Evolutionary conservation across 2,329 filamentous ascomycete genomes (phyloP).

Genomic region (Fusarium transvaalense): DNA sequence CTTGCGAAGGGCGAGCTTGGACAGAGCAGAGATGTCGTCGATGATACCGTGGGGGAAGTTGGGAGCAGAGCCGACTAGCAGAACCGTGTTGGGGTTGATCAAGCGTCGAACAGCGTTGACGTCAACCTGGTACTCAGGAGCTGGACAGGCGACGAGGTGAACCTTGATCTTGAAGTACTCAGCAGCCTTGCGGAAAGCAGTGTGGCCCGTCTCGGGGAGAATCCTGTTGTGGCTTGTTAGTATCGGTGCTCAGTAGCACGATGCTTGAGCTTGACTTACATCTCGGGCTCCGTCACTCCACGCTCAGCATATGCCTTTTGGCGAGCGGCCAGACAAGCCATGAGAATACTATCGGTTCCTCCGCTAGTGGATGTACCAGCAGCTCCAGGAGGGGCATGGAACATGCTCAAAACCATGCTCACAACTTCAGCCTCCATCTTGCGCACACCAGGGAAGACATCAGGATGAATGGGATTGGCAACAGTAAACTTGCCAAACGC

Average conservation of each 20-base stretch:
- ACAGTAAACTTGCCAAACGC: conserved; percentile 96
- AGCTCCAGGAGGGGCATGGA: conserved; percentile 87
- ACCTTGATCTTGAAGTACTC: conserved; percentile 98
- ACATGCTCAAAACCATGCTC: conserved; percentile 91
- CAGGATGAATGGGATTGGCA: conserved; percentile 95
- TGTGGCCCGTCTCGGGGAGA: conserved; percentile 92
- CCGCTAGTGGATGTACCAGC: conserved; percentile 92
- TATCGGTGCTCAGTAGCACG: conserved; percentile 1
- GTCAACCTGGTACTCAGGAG: conserved; percentile 86
- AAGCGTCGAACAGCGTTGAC: conserved; percentile 81
- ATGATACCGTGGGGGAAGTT: conserved; percentile 99
- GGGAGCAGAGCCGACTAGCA: conserved; percentile 93
- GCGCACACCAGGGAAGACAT: conserved; percentile 96
- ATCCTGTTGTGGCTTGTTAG: conserved; percentile 70
- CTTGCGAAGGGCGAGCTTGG: conserved; percentile 82
- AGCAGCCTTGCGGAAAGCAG: conserved; percentile 94
- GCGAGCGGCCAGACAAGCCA: conserved; percentile 91
- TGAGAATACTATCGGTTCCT: conserved; percentile 95
- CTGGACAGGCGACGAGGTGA: conserved; percentile 88
- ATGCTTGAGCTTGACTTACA: conserved; percentile 67
- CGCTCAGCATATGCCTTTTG: conserved; percentile 90
- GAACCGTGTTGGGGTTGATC: conserved; percentile 92
- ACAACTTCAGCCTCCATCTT: conserved; percentile 99
- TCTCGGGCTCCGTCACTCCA: conserved; percentile 91
- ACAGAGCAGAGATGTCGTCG: conserved; percentile 90